A percentile compares a stretch with the other conserved stretches of the same genome.
Conservation (phyloP, 192 early-diverging fungal genomes). For the Haplosporangium gracile region DNA sequence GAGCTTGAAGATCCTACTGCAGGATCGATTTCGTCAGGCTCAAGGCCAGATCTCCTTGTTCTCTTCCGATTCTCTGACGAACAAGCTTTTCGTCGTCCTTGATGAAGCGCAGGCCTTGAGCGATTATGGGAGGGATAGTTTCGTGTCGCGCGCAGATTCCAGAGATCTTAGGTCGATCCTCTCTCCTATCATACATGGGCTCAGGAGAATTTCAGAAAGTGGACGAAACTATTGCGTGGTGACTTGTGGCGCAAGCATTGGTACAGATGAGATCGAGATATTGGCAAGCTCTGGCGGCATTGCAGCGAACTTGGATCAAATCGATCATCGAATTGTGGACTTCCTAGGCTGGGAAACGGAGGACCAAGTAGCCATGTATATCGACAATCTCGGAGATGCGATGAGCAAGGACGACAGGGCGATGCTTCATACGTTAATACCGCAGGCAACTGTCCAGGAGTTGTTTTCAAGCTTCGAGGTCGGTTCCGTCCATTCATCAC, state of each 20-base stretch:
- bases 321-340: conserved; percentile 22
- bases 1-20: not conserved
- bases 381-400: conserved; percentile 43
- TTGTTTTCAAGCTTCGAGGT: conserved; percentile 51
- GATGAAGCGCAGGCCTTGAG: conserved; percentile 47
- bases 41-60: not conserved
- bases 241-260: conserved; percentile 44
- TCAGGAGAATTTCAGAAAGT: conserved; percentile 30
- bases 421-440: conserved; percentile 34
- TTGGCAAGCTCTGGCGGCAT: conserved; percentile 33
- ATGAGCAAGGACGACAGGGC: conserved; percentile 39
- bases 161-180: conserved; percentile 29
- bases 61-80: not conserved
- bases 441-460: conserved; percentile 36
- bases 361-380: conserved; percentile 36
- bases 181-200: conserved; percentile 41
- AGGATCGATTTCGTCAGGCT: not conserved
- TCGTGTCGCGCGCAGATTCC: conserved; percentile 33
- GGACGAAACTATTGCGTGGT: conserved; percentile 30
- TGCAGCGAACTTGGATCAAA: conserved; percentile 28
- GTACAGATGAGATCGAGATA: conserved; percentile 34
- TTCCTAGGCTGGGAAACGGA: conserved; percentile 41
- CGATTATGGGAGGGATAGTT: conserved; percentile 32
- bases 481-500: conserved; percentile 36
- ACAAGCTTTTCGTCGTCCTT: conserved; percentile 42